Evolutionary conservation across 345 rosid species (phyloP), one percentile per base, ranked within the genome.

Genomic region (Hypericum androsaemum): DNA sequence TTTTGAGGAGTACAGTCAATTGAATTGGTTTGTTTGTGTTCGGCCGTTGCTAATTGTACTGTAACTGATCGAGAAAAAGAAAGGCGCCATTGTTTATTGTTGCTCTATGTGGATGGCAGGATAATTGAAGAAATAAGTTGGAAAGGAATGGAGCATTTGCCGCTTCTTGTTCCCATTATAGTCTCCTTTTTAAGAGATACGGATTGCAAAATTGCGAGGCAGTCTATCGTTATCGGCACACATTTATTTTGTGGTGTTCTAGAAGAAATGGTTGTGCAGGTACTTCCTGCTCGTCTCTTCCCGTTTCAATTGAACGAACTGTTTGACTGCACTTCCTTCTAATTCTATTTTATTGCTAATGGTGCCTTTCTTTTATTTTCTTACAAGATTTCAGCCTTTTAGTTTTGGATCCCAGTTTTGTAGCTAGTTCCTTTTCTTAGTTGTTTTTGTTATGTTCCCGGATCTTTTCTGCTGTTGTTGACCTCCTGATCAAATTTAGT

Each of bases 181-280:
- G 61, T 92, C 70, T 71, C 65, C 28, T 77, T 74, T 61, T 61
- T 77, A 56, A 78, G 66, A 74, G 98, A 92, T 62, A 58, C 52
- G 43, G 88, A 82, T 62, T 65, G 74, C 3, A 8, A 42, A 64
- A 80, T 92, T 73, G 86, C 81, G 12, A 72, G 66, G 57, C 77
- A 80, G 61, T 74, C 95, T 50, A 70, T 92, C 67, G 68, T 80
- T 63, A 62, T 72, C 53, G 95, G 88, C 43, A 77, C 77, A 9
- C 66, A 74, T 60, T 71, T 88, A 61, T 88, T 70, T 66, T 72
- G 81, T 66, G 48, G 66, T 43, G 65, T 78, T 59, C 75, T 92
- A 54, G 86, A 79, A 77, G 89, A 88, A 77, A 68, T 88, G 83
- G 63, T 79, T 58, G 59, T 77, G 69, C 96, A 92, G 96, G 98